phyloP scores from a whole-genome alignment of 148 eudicot genomes.

The Limonium bicolor region DNA sequence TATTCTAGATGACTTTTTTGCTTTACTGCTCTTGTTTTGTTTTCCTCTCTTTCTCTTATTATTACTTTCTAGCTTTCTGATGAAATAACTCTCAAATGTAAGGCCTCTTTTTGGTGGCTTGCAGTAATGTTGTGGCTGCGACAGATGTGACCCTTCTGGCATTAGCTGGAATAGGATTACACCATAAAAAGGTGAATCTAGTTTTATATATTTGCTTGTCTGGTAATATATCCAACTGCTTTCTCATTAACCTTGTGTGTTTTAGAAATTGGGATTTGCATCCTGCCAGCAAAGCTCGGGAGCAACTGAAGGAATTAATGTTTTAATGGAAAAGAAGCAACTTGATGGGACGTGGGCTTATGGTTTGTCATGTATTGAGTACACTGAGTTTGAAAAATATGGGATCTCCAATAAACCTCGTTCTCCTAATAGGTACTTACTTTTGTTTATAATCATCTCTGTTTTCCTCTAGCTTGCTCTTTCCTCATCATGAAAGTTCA shows the following conservation, averaged over 20 bases:
- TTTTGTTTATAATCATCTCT: background rate
- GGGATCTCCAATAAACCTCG: conserved; percentile 42
- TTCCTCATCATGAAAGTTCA: too few relatives aligned
- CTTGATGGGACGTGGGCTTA: conserved; percentile 70
- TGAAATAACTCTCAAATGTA: conserved; percentile 1
- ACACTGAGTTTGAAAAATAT: conserved; percentile 92
- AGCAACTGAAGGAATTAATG: conserved; percentile 97
- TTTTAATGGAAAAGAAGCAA: conserved; percentile 68
- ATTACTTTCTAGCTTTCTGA: background rate
- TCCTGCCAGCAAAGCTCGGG: conserved; percentile 65
- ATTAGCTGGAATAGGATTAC: conserved; percentile 89
- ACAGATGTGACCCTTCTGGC: conserved; percentile 89
- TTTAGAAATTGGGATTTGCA: conserved; percentile 95
- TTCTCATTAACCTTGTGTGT: background rate
- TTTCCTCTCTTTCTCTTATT: background rate
- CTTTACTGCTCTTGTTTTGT: conserved; percentile 5
- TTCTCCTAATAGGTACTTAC: conserved; percentile 39
- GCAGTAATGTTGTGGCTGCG: conserved; percentile 98
- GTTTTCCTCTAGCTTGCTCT: too few relatives aligned
- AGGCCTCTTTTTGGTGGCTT: conserved; percentile 19
- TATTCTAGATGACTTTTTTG: conserved; percentile 11
- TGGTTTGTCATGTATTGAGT: conserved; percentile 93
- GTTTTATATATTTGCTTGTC: too few relatives aligned
- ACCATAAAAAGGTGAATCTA: conserved; percentile 50
- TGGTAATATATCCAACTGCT: too few relatives aligned